Evolutionary conservation across 1,139 yeast genomes (phyloP), one percentile per base, ranked within the genome.

Genomic region (Meyerozyma carpophila): DNA sequence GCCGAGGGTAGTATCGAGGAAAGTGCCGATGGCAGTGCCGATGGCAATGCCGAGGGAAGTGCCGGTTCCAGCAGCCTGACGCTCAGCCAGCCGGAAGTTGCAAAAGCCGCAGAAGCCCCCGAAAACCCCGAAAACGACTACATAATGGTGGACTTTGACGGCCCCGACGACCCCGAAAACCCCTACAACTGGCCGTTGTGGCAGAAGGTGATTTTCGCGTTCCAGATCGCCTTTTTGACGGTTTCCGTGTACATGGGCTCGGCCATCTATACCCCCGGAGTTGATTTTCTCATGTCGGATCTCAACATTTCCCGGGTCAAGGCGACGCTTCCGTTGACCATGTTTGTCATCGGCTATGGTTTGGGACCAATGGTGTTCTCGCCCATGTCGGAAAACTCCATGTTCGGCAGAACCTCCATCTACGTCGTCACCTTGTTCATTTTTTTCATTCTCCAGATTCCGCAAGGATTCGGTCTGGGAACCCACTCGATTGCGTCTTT

Each of bases 361-460:
- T 13, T 42, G 16, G 49, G 49, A 5, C 46, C 49, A 10, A 43
- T 42, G 47, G 20, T 45, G 18, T 39, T 46, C 29, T 37, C 43
- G 20, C 49, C 49, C 3, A 20, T 46, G 42, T 28, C 41, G 3
- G 49, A 46, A 32, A 41, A 44, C 16, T 42, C 49, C 8, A 62
- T 62, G 14, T 71, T 81, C 44, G 89, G 89, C 3, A 67, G 89
- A 50, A 77, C 73, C 42, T 55, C 66, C 27, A 55, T 66, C 38
- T 68, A 68, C 47, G 50, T 65, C 39, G 40, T 52, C 32, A 59
- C 69, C 3, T 53, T 65, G 32, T 57, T 65, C 46, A 41, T 67
- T 5, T 66, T 60, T 47, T 53, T 59, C 48, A 56, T 68, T 28
- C 53, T 68, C 39, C 73, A 68, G 49, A 62, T 68, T 27, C 66